Evolutionary conservation across 2,329 filamentous ascomycete species (phyloP).

Genomic region (Penicillium sp.): DNA sequence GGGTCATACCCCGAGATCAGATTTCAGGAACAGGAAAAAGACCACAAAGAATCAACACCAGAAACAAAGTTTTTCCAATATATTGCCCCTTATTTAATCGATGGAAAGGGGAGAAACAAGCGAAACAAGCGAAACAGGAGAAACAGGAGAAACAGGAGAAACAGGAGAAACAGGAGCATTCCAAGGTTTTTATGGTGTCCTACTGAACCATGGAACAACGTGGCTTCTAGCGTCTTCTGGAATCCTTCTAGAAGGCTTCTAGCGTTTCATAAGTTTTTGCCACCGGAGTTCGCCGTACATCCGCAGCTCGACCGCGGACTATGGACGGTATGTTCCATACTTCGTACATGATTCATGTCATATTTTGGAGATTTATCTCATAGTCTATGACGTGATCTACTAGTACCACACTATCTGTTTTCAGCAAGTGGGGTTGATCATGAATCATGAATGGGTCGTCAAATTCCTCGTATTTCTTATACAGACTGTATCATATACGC

Average conservation of each 20-base stretch:
- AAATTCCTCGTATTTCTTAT: neutral
- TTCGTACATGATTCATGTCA: neutral
- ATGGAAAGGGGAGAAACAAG: neutral
- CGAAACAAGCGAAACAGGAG: neutral
- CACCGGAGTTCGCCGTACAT: conserved; percentile 8
- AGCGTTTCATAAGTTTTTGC: conserved; percentile 15
- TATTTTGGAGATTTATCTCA: neutral
- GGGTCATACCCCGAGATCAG: neutral
- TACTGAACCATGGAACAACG: conserved; percentile 4
- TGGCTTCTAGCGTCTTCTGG: conserved; percentile 28
- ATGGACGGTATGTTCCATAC: neutral
- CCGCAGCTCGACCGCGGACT: neutral
- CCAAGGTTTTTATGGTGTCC: neutral
- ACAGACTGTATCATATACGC: neutral
- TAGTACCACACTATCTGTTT: conserved; percentile 5
- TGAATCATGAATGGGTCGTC: neutral
- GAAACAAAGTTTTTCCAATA: neutral
- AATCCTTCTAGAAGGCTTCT: conserved; percentile 36
- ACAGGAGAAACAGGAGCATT: neutral
- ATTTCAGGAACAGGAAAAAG: conserved; percentile 1
- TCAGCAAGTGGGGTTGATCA: neutral
- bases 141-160: neutral
- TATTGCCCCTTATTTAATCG: conserved; percentile 2
- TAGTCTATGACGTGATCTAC: conserved; percentile 11
- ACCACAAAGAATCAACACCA: neutral